These are phyloP conservation scores for Plectosphaerella plurivora DNA, from an alignment of 2,329 filamentous ascomycete species.

Conservation along the genomic window DNA sequence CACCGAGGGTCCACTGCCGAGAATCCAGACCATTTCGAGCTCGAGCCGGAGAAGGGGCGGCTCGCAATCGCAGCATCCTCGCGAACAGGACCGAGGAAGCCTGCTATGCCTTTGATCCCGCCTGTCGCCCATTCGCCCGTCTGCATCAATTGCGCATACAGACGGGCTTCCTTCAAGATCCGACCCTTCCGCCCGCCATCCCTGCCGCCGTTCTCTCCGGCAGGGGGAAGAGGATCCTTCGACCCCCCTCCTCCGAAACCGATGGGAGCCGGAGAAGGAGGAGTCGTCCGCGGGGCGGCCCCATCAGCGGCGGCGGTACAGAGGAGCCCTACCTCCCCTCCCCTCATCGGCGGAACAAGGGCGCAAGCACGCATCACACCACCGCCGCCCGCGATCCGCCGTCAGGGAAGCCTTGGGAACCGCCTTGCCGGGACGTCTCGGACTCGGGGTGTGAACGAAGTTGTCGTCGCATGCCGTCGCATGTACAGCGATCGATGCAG, in stretches of 20 bases:
- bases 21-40: constrained; percentile 1
- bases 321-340: not conserved
- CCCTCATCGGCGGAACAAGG: not conserved
- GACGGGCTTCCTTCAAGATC: not conserved
- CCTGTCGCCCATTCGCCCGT: not conserved
- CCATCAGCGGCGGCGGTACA: not conserved
- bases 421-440: not conserved
- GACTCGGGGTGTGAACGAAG: too few species aligned
- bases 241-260: not conserved
- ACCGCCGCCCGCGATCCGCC: not conserved
- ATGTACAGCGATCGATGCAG: too few species aligned
- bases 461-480: too few species aligned
- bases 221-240: not conserved
- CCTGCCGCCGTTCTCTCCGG: not conserved
- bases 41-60: not conserved
- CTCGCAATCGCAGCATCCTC: not conserved
- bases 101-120: not conserved
- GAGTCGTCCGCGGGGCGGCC: not conserved
- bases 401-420: not conserved
- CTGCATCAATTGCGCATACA: not conserved
- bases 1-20: constrained; percentile 1
- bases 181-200: not conserved
- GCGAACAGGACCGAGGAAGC: not conserved
- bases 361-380: not conserved
- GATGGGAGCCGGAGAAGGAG: not conserved